Conservation (phyloP, 2,329 filamentous ascomycete genomes). For the Cercospora brassicicola region DNA sequence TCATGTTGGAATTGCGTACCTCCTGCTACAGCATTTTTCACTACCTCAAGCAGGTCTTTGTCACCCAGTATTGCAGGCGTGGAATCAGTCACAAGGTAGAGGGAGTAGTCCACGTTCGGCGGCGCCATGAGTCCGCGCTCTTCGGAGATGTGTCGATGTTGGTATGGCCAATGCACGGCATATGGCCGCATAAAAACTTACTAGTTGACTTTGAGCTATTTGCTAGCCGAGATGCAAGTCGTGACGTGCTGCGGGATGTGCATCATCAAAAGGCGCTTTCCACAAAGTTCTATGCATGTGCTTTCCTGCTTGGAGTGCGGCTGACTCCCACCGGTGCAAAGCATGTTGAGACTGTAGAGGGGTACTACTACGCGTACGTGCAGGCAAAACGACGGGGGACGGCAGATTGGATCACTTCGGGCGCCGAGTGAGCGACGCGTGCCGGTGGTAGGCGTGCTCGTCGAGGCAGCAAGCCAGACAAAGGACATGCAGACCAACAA, state of each 20-base stretch:
- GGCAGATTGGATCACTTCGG: slow-evolving; percentile 5
- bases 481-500: background rate
- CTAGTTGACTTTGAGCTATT: background rate
- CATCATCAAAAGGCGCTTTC: background rate
- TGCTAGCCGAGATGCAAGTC: background rate
- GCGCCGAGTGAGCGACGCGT: background rate
- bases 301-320: background rate
- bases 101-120: slow-evolving; percentile 65
- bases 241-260: slow-evolving; percentile 3
- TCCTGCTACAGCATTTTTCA: slow-evolving; percentile 72
- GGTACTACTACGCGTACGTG: slow-evolving; percentile 3
- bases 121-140: slow-evolving; percentile 23
- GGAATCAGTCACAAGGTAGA: slow-evolving; percentile 92
- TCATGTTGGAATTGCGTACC: slow-evolving; percentile 48
- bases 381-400: slow-evolving; percentile 4
- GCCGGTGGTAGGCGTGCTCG: background rate
- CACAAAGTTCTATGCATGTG: background rate
- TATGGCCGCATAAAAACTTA: background rate
- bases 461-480: background rate
- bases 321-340: background rate
- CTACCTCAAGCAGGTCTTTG: slow-evolving; percentile 68
- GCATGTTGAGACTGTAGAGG: background rate
- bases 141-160: background rate
- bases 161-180: background rate
- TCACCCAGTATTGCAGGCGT: slow-evolving; percentile 78